Evolutionary conservation across 495 filamentous ascomycete species (phyloP), one percentile per base, ranked within the genome.

Genomic region (Recurvomyces mirabilis): DNA sequence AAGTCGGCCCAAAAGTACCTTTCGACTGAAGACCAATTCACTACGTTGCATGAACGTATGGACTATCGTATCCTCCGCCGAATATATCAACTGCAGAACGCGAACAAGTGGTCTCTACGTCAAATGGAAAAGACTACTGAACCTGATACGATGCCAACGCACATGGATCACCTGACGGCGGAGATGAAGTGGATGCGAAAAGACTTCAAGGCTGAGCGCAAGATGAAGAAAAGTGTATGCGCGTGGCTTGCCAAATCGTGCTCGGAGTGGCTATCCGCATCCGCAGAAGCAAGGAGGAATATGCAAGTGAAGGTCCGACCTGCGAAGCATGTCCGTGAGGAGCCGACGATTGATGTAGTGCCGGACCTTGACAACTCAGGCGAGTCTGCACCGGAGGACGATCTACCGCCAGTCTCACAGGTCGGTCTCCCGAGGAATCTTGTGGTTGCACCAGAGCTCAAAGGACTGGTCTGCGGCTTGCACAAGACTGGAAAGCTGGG

Each of bases 151-250:
- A 78, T 79, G 11, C 68, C 72, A 1, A 74, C 77, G 5, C 88
- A 95, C 59, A 79, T 76, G 74, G 91, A 98, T 66, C 72, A 91
- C 32, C 60, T 96, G 30, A 65, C 96, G 7, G 72, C 85, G 50
- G 85, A 98, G 63, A 83, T 88, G 75, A 93, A 86, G 61, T 95
- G 91, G 93, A 85, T 98, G 78, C 75, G 85, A 28, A 94, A 85
- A 1, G 91, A 98, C 65, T 96, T 96, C 55, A 72, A 82, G 23
- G 84, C 94, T 64, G 91, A 98, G 61, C 67, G 84, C 21, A 93
- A 93, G 59, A 94, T 85, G 86, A 95, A 95, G 61, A 77, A 79
- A 47, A 77, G 83, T 37, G 73, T 81, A 30, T 87, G 87, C 2
- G 76, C 75, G 40, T 80, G 78, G 39, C 69, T 87, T 32, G 87